These are phyloP conservation scores for Lipomyces sp. DNA, from an alignment of 805 yeast species.

Conservation along the genomic window DNA sequence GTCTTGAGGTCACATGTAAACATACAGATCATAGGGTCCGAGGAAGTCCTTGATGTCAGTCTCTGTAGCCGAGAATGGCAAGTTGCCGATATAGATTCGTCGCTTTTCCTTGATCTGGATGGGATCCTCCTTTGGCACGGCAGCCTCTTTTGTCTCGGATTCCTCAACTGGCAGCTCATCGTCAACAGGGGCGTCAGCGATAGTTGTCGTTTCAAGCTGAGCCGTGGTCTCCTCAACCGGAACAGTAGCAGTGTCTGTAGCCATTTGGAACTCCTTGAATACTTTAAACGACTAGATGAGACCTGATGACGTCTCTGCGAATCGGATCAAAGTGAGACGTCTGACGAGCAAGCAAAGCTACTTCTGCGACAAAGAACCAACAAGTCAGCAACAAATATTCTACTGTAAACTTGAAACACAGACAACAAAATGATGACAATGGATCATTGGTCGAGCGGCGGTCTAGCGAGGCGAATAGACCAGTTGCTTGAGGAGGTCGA, in stretches of 20 bases:
- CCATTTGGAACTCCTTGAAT: conserved; percentile 7
- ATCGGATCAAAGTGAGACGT: background rate
- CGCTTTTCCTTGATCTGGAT: conserved; percentile 33
- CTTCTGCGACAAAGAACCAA: background rate
- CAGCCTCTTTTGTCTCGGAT: conserved; percentile 6
- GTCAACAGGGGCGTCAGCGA: conserved; percentile 25
- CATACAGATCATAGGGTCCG: conserved; percentile 55
- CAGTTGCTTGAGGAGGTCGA: too few species aligned
- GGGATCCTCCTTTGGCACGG: conserved; percentile 22
- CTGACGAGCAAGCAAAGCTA: background rate
- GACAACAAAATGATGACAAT: background rate
- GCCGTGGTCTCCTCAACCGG: conserved; percentile 15
- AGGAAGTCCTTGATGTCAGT: conserved; percentile 55
- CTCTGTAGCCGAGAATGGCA: conserved; percentile 59
- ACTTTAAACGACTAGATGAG: background rate
- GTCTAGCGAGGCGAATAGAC: background rate
- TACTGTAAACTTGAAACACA: background rate
- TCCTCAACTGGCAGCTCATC: conserved; percentile 4
- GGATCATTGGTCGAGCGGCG: background rate
- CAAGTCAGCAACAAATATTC: background rate
- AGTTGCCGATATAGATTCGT: conserved; percentile 60
- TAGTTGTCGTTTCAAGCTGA: conserved; percentile 23
- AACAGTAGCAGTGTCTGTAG: conserved; percentile 16
- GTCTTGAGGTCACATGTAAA: conserved; percentile 13
- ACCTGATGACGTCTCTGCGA: background rate